Percentiles rank a stretch among this genome's conserved stretches.
Evolutionary conservation across 2,329 filamentous ascomycete genomes (phyloP).

Genomic region (Colletotrichum phormii): DNA sequence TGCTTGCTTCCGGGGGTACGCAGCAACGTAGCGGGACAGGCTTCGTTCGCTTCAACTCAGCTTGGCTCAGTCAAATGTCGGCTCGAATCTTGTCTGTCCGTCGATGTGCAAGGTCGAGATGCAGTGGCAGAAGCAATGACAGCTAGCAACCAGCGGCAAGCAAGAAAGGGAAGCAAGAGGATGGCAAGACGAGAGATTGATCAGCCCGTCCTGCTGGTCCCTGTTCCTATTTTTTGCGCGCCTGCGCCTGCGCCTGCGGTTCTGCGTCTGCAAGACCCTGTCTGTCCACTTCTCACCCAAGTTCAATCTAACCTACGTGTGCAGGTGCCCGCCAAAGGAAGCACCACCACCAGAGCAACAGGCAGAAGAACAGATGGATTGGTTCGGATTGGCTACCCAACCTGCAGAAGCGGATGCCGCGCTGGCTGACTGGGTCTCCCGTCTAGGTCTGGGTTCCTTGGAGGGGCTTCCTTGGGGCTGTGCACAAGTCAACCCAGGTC

Average conservation of each 20-base stretch:
- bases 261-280: conserved; percentile 16
- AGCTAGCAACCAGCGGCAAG: conserved; percentile 19
- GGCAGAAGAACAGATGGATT: conserved; percentile 26
- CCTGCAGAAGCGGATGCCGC: conserved; percentile 35
- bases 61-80: conserved; percentile 1
- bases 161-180: conserved; percentile 24
- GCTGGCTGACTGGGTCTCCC: conserved; percentile 13
- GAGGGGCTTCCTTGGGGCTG: conserved; percentile 35
- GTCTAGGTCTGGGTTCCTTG: conserved; percentile 19
- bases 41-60: conserved; percentile 14
- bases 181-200: conserved; percentile 23
- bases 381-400: conserved; percentile 23
- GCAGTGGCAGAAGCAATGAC: conserved; percentile 9
- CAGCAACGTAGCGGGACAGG: neutral
- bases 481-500: conserved; percentile 33
- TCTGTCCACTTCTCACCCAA: conserved; percentile 33
- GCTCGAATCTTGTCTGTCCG: conserved; percentile 8
- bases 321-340: conserved; percentile 24
- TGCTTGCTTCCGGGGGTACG: conserved; percentile 5
- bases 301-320: conserved; percentile 27
- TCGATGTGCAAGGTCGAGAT: conserved; percentile 7
- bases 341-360: conserved; percentile 26
- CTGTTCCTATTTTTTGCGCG: conserved; percentile 35
- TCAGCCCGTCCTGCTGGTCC: conserved; percentile 28
- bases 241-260: conserved; percentile 11